phyloP scores from a whole-genome alignment of 1,139 yeast species.

The Taphrina sp. region DNA sequence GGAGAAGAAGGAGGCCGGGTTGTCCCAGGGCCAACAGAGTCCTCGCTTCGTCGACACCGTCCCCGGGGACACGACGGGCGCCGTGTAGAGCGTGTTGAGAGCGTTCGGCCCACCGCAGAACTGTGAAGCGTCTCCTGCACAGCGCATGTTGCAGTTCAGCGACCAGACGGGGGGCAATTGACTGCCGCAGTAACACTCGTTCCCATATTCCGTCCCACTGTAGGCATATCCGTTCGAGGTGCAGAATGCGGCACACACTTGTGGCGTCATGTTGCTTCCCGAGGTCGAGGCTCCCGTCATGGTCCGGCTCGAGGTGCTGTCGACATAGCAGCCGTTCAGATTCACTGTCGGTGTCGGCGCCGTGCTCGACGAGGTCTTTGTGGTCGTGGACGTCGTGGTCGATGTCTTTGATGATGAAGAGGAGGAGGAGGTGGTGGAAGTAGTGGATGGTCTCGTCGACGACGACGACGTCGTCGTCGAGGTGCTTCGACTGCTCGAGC shows the following conservation, averaged over 20 bases:
- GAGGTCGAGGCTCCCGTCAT: constrained; percentile 14
- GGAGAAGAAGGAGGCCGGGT: constrained; percentile 5
- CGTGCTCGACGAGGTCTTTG: neutral
- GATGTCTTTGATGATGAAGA: neutral
- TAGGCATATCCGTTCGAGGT: constrained; percentile 9
- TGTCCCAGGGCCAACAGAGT: constrained; percentile 30
- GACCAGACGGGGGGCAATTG: constrained; percentile 3
- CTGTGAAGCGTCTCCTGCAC: constrained; percentile 16
- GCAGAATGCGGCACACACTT: constrained; percentile 15
- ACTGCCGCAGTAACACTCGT: constrained; percentile 18
- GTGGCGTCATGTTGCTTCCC: constrained; percentile 19
- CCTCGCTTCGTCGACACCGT: constrained; percentile 22
- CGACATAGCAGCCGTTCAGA: neutral
- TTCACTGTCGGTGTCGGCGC: neutral
- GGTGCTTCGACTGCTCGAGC: neutral
- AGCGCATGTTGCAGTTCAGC: constrained; percentile 9
- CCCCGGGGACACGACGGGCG: neutral
- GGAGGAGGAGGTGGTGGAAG: neutral
- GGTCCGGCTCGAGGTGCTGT: constrained; percentile 7
- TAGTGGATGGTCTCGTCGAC: neutral
- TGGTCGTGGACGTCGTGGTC: constrained; percentile 5
- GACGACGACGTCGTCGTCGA: neutral
- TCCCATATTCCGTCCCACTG: constrained; percentile 5
- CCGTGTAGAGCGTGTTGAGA: neutral
- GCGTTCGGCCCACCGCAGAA: constrained; percentile 16